Percentiles rank a stretch among this genome's conserved stretches.
phyloP scores from a whole-genome alignment of 139 green algal genomes.

The Chlorella sp. region DNA sequence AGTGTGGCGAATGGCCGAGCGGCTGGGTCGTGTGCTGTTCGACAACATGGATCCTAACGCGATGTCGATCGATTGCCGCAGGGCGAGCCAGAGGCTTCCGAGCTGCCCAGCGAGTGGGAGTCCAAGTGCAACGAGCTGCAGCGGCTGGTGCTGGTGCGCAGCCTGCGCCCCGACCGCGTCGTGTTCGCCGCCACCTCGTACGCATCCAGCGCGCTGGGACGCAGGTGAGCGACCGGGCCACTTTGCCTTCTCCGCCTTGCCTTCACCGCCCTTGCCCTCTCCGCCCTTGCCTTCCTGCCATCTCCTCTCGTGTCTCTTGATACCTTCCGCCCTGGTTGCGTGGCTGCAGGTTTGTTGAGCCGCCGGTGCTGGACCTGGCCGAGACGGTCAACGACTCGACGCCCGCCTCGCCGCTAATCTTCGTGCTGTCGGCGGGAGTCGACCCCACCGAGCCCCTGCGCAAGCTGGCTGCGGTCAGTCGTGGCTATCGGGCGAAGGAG shows the following conservation, averaged over 20 bases:
- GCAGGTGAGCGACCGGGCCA: slow-evolving; percentile 9
- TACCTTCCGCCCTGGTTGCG: too few species aligned
- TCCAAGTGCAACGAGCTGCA: slow-evolving; percentile 78
- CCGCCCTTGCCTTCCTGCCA: too few species aligned
- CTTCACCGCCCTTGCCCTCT: too few species aligned
- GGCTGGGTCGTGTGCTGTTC: not conserved
- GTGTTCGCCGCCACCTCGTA: slow-evolving; percentile 68
- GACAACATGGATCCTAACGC: not conserved
- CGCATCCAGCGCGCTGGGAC: slow-evolving; percentile 69
- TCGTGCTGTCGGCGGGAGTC: slow-evolving; percentile 76
- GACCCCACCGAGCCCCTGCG: slow-evolving; percentile 71
- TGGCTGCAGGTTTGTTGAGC: slow-evolving; percentile 66
- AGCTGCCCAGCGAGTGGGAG: slow-evolving; percentile 80
- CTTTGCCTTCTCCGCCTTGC: too few species aligned
- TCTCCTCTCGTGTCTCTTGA: too few species aligned
- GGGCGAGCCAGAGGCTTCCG: slow-evolving; percentile 61
- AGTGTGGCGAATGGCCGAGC: slow-evolving; percentile 1
- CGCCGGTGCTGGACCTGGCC: slow-evolving; percentile 73
- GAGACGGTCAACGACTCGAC: slow-evolving; percentile 65
- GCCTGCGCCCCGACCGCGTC: slow-evolving; percentile 69
- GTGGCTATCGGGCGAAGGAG: not conserved
- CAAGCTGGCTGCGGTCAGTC: slow-evolving; percentile 63
- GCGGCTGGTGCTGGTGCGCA: slow-evolving; percentile 61
- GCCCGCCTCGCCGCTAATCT: slow-evolving; percentile 62
- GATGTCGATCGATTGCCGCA: not conserved